phyloP scores from a whole-genome alignment of 148 eudicot genomes.

The Heliamphora exappendiculata region DNA sequence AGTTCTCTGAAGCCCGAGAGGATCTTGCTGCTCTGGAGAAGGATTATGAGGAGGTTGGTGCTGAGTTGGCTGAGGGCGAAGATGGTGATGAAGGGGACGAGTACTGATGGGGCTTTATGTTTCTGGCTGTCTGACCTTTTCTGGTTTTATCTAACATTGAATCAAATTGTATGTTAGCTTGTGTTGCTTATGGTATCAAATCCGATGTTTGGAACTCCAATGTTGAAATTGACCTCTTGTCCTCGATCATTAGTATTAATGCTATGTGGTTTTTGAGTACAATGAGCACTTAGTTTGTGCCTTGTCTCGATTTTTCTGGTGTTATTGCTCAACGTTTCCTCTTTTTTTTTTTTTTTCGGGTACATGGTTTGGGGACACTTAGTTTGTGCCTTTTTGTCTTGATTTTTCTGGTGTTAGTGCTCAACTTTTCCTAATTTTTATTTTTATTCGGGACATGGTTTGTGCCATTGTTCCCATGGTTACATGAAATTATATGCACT shows the following conservation, averaged over 20 bases:
- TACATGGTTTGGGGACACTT: no score
- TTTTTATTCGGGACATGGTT: no score
- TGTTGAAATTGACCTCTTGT: not conserved
- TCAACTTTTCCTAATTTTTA: no score
- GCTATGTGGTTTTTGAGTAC: not conserved
- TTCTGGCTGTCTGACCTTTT: not conserved
- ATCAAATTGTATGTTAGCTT: no score
- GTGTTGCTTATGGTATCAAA: not conserved
- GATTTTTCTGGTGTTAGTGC: no score
- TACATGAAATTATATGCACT: no score
- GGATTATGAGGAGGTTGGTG: conserved; percentile 33
- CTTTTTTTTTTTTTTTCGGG: no score
- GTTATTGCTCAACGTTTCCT: no score
- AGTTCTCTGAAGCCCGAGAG: conserved; percentile 30
- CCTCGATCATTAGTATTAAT: not conserved
- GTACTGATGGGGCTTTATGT: conserved; percentile 5
- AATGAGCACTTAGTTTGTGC: not conserved
- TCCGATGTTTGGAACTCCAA: not conserved
- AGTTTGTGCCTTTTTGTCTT: no score
- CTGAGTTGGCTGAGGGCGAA: conserved; percentile 23
- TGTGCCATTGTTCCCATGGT: no score
- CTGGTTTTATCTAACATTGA: no score
- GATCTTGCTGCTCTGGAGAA: conserved; percentile 35
- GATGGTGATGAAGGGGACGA: conserved; percentile 31
- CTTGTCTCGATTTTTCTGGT: no score